Evolutionary conservation across 106 monocot genomes (phyloP).

Genomic region (Chionographis japonica): DNA sequence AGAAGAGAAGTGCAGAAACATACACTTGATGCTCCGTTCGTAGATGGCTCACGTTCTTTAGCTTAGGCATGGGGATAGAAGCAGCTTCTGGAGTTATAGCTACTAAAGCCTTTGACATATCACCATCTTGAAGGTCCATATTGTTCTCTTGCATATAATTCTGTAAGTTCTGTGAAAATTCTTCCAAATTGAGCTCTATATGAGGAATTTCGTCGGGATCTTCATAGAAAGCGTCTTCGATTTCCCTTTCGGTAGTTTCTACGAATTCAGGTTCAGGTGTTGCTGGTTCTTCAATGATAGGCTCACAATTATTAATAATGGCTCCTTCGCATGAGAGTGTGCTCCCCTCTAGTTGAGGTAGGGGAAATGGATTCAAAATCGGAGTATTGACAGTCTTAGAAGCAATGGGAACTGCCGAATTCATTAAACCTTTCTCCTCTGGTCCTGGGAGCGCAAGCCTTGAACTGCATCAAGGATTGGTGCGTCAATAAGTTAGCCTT

Average conservation of each 20-base stretch:
- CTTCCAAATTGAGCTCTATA: constrained; percentile 59
- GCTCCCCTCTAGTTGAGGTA: constrained; percentile 28
- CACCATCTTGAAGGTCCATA: constrained; percentile 28
- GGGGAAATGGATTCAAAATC: not conserved
- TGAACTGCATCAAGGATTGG: constrained; percentile 36
- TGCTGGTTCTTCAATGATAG: constrained; percentile 66
- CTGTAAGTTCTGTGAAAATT: constrained; percentile 54
- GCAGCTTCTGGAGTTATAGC: constrained; percentile 26
- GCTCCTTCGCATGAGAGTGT: constrained; percentile 4
- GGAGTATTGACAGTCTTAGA: not conserved
- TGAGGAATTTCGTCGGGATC: constrained; percentile 67
- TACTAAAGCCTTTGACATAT: constrained; percentile 64
- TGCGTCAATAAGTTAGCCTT: not conserved
- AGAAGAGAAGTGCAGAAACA: not conserved
- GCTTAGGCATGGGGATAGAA: constrained; percentile 42
- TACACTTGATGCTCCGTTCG: constrained; percentile 83
- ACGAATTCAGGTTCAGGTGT: constrained; percentile 46
- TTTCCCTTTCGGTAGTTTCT: constrained; percentile 32
- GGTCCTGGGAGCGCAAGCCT: constrained; percentile 66
- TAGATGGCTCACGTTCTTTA: constrained; percentile 62
- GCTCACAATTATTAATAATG: constrained; percentile 27
- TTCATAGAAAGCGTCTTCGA: constrained; percentile 61
- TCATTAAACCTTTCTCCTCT: constrained; percentile 44
- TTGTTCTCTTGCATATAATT: constrained; percentile 46
- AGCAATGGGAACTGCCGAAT: constrained; percentile 1